Conservation (phyloP, 225 moss, liverwort and hornwort species). For the Lunularia cruciata region DNA sequence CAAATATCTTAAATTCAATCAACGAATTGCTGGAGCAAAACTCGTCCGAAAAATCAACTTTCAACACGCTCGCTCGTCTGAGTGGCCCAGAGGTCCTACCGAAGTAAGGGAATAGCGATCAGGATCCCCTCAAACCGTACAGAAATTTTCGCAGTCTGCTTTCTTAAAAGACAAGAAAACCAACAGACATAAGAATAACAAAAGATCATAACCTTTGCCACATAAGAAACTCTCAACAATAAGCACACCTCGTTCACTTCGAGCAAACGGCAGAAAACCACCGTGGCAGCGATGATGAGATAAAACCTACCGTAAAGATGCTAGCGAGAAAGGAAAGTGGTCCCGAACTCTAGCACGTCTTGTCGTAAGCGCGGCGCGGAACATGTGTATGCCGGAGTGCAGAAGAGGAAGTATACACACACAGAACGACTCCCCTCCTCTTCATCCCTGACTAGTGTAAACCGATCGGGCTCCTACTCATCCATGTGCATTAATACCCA, state of each 20-base stretch:
- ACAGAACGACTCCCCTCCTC: background rate
- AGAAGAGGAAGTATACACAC: background rate
- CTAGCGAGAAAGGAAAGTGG: background rate
- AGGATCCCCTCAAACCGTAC: background rate
- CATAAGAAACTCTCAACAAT: too few relatives aligned
- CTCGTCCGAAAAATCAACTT: too few relatives aligned
- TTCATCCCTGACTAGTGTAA: background rate
- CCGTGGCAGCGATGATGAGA: background rate
- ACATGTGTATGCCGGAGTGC: background rate
- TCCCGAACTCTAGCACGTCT: background rate
- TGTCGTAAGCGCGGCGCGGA: background rate
- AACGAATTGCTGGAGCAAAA: too few relatives aligned
- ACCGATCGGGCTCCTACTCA: background rate
- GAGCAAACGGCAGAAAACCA: too few relatives aligned
- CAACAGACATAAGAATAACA: too few relatives aligned
- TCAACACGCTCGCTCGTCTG: too few relatives aligned
- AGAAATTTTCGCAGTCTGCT: background rate
- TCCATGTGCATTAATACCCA: background rate
- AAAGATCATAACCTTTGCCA: too few relatives aligned
- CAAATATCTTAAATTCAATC: too few relatives aligned
- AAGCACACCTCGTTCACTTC: too few relatives aligned
- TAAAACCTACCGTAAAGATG: background rate
- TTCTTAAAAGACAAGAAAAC: too few relatives aligned
- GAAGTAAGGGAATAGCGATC: background rate
- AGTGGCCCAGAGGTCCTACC: background rate